Percentiles rank a stretch among this genome's conserved stretches.
phyloP scores from a whole-genome alignment of 164 flowering plant species.

The Kalanchoe fedtschenkoi region DNA sequence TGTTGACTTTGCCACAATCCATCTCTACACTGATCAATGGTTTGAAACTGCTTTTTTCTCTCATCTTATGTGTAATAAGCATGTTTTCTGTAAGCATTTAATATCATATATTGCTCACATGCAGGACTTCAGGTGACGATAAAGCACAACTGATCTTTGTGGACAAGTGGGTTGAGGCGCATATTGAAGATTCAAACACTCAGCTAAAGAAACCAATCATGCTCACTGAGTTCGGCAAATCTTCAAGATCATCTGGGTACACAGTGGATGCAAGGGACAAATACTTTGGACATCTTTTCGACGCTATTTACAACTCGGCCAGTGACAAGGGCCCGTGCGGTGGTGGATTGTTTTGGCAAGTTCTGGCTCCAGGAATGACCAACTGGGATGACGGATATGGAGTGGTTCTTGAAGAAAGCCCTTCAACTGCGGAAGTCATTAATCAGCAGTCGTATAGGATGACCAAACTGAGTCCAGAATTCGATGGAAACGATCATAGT shows the following conservation, averaged over 20 bases:
- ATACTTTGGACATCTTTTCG: conserved; percentile 19
- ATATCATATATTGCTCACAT: too few relatives aligned
- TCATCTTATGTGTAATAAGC: not conserved
- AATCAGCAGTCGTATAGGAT: conserved; percentile 32
- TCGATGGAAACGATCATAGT: not conserved
- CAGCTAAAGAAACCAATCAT: conserved; percentile 30
- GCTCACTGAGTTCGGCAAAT: conserved; percentile 38
- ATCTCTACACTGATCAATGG: conserved; percentile 40
- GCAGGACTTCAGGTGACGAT: conserved; percentile 20
- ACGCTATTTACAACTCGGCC: conserved; percentile 21
- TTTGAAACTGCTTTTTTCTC: conserved; percentile 8
- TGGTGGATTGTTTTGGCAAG: conserved; percentile 51
- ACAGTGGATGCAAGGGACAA: conserved; percentile 20
- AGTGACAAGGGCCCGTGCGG: conserved; percentile 21
- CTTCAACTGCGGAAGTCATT: conserved; percentile 36
- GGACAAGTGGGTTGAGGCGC: conserved; percentile 25
- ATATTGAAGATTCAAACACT: conserved; percentile 23
- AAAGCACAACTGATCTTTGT: conserved; percentile 20
- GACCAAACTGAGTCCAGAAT: conserved; percentile 4
- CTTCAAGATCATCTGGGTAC: conserved; percentile 26
- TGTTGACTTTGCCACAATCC: conserved; percentile 39
- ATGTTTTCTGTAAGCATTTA: too few relatives aligned
- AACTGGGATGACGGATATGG: conserved; percentile 34
- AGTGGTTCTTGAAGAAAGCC: conserved; percentile 26
- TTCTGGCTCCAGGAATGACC: conserved; percentile 26